Evolutionary conservation across 768 basidiomycete species (phyloP).

Genomic region (Tricholoma hemisulphureum): DNA sequence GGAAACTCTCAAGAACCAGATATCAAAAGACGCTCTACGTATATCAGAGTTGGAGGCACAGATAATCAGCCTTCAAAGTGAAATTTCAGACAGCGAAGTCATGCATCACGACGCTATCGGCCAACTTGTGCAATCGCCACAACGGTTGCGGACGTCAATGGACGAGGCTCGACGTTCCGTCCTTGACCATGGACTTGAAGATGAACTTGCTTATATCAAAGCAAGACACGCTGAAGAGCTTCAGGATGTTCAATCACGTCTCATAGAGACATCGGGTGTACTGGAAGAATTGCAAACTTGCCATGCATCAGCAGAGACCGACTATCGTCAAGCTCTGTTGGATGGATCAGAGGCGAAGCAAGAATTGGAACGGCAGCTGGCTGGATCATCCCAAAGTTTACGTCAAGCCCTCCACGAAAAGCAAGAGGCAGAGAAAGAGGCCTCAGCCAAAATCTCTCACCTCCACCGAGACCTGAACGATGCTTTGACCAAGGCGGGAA

Average conservation of each 20-base stretch:
- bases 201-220: conserved; percentile 30
- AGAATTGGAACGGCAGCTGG: conserved; percentile 26
- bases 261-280: conserved; percentile 34
- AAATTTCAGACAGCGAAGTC: conserved; percentile 15
- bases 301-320: conserved; percentile 31
- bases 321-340: conserved; percentile 32
- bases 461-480: conserved; percentile 10
- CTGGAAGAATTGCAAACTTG: conserved; percentile 34
- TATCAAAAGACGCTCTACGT: conserved; percentile 10
- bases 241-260: conserved; percentile 33
- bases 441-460: conserved; percentile 3
- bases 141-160: conserved; percentile 26
- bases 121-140: conserved; percentile 26
- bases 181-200: conserved; percentile 21
- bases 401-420: conserved; percentile 6
- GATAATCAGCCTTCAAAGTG: conserved; percentile 19
- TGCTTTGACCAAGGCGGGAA: conserved; percentile 6
- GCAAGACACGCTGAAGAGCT: conserved; percentile 38
- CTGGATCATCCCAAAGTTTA: conserved; percentile 14
- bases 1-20: conserved; percentile 12
- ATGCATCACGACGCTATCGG: conserved; percentile 25
- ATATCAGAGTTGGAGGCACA: conserved; percentile 22
- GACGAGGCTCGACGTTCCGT: conserved; percentile 24
- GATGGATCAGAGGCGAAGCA: conserved; percentile 30
- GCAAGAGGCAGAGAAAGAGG: conserved; percentile 5